Conservation (phyloP, 2,329 filamentous ascomycete species). For the Septoria linicola region DNA sequence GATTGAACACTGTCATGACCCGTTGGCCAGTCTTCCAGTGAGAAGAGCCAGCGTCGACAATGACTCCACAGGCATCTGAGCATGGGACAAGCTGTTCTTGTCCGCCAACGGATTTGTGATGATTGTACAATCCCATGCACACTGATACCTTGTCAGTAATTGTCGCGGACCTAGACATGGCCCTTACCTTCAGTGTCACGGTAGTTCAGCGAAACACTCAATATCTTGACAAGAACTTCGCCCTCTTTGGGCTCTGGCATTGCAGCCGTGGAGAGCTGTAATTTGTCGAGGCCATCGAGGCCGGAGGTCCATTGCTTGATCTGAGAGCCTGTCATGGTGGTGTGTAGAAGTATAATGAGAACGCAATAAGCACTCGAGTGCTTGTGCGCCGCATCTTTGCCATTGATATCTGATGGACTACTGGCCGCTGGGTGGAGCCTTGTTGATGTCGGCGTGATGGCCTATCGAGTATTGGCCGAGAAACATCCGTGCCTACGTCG, state of each 20-base stretch:
- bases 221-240: conserved; percentile 53
- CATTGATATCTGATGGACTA: neutral
- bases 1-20: conserved; percentile 65
- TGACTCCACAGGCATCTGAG: conserved; percentile 68
- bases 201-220: conserved; percentile 56
- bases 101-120: conserved; percentile 57
- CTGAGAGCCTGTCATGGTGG: conserved; percentile 8
- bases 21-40: conserved; percentile 59
- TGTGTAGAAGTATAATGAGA: neutral
- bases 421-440: too few species aligned
- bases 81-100: conserved; percentile 58
- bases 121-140: conserved; percentile 64
- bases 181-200: conserved; percentile 49
- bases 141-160: conserved; percentile 45
- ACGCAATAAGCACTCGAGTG: neutral
- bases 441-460: neutral
- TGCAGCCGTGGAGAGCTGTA: conserved; percentile 38
- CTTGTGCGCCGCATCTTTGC: neutral
- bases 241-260: conserved; percentile 40
- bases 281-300: conserved; percentile 46
- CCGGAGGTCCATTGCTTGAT: conserved; percentile 41
- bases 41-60: conserved; percentile 52
- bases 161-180: neutral
- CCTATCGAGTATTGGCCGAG: neutral
- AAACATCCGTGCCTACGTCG: too few species aligned